phyloP scores from a whole-genome alignment of 2,329 filamentous ascomycete species.

The Pestalotiopsis sp. region DNA sequence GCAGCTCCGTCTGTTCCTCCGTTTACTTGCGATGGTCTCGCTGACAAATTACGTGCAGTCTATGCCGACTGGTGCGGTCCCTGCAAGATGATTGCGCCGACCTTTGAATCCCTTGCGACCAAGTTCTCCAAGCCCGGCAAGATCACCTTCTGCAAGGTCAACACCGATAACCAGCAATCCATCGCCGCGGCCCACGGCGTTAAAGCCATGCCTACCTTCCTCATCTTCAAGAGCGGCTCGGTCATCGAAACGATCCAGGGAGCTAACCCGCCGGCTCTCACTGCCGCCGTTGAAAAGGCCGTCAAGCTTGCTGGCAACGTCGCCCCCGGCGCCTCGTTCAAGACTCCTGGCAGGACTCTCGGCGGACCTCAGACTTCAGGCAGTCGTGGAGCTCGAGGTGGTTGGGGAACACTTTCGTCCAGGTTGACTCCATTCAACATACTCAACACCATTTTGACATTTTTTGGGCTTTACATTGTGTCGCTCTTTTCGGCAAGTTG shows the following conservation, averaged over 20 bases:
- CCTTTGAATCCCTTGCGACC: conserved; percentile 79
- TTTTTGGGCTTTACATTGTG: conserved; percentile 61
- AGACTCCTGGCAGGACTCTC: conserved; percentile 57
- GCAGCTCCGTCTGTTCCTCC: too few relatives aligned
- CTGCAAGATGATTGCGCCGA: conserved; percentile 88
- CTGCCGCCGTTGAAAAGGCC: conserved; percentile 72
- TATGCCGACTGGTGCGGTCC: conserved; percentile 95
- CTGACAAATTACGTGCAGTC: conserved; percentile 53
- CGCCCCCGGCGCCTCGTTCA: conserved; percentile 50
- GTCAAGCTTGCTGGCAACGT: conserved; percentile 50
- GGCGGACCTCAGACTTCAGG: conserved; percentile 38
- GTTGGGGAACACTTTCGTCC: conserved; percentile 18
- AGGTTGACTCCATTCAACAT: conserved; percentile 42
- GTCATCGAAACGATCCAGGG: conserved; percentile 77
- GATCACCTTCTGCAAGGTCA: conserved; percentile 89
- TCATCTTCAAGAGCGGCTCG: conserved; percentile 78
- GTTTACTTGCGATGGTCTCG: conserved; percentile 13
- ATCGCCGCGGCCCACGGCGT: conserved; percentile 78
- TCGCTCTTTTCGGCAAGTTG: conserved; percentile 60
- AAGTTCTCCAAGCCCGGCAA: conserved; percentile 79
- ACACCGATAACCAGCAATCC: conserved; percentile 80
- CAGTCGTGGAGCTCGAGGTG: conserved; percentile 19
- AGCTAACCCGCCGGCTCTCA: conserved; percentile 75
- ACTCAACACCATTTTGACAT: conserved; percentile 50
- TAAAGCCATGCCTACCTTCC: conserved; percentile 90